Conservation (phyloP, 805 yeast species). For the Isabelozyma pseudorhagii region DNA sequence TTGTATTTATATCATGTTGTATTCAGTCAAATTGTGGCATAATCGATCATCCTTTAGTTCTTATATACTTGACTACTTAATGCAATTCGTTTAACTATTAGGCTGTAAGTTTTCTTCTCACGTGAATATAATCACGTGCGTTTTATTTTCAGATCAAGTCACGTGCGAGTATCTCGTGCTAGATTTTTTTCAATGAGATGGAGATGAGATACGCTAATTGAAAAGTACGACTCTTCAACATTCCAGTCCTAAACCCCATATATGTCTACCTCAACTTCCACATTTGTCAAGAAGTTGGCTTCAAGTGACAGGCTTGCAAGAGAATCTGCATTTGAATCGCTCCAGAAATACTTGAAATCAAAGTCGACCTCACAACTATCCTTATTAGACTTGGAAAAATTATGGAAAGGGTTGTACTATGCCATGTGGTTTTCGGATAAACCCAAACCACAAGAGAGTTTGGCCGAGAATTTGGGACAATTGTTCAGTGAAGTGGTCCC, state of each 20-base stretch:
- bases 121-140: not conserved
- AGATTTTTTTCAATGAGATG: not conserved
- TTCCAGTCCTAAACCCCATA: not conserved
- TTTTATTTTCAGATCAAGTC: not conserved
- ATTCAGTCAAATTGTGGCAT: not conserved
- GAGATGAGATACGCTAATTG: not conserved
- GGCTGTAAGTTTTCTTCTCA: not conserved
- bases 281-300: constrained; percentile 78
- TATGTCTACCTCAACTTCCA: constrained; percentile 30
- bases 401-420: constrained; percentile 95
- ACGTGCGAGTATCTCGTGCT: not conserved
- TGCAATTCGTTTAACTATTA: not conserved
- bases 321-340: constrained; percentile 65
- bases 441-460: constrained; percentile 84
- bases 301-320: constrained; percentile 77
- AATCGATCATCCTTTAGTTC: not conserved
- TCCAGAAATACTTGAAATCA: constrained; percentile 53
- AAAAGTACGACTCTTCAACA: not conserved
- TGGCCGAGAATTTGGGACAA: constrained; percentile 71
- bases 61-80: not conserved
- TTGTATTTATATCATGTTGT: not conserved
- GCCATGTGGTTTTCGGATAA: constrained; percentile 97
- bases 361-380: constrained; percentile 37
- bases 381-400: constrained; percentile 63
- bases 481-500: constrained; percentile 46